Evolutionary conservation across 75 land plant genomes (phyloP), one percentile per base, ranked within the genome.

Genomic region (Picea glauca): DNA sequence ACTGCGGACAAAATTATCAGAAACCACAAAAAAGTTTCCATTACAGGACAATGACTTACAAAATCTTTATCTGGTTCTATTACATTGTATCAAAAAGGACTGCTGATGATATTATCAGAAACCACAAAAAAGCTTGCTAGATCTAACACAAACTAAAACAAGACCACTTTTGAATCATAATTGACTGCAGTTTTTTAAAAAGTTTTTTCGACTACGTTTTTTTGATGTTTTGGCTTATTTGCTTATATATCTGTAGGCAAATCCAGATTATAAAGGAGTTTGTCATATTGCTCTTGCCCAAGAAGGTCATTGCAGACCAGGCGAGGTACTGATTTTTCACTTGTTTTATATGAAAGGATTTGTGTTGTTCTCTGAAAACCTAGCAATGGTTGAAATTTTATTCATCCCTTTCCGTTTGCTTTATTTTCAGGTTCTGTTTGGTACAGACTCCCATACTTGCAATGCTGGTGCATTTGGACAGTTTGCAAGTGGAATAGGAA

Each of bases 401-500:
- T 58, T 46, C 11, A 46, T 13, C 1, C 65, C 14, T 5, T 17
- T 26, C 14, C 13, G 61, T 66, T 57, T 38, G 43, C 2, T 59
- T 35, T 62, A 8, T 65, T 31, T 50, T 31, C 59, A 96, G 98
- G 98, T 93, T 58, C 87, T 96, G 62, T 84, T 96, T 66, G 98
- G 98, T 58, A 96, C 96, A 78, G 98, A 96, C 78, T 96, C 98
- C 5, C 98, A 96, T 78, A 93, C 98, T 13, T 96, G 98, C 85
- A 96, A 88, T 87, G 99, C 99, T 81, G 98, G 99, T 35, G 98
- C 98, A 31, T 94, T 92, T 88, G 98, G 95, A 60, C 95, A 94
- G 81, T 96, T 96, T 86, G 98, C 99, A n/a, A 96, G 93, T 84
- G 99, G 99, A 61, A 96, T 96, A 81, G 99, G 99, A 54, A 94